Base-by-base conservation (phyloP, 192 early-diverging fungal species). In the Backusella westeae region DNA sequence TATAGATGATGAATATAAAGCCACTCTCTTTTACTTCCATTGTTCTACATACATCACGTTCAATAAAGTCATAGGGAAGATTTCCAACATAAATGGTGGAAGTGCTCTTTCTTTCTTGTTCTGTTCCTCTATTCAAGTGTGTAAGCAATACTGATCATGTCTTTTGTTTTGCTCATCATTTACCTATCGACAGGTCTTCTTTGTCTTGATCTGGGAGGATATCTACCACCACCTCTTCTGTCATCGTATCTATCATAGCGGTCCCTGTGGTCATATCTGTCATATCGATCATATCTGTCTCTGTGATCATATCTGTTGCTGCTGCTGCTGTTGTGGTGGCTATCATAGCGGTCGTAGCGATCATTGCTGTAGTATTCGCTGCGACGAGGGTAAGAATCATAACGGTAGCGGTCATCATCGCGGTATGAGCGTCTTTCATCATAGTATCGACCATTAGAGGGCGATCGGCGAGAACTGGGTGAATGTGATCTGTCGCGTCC, bases 1-100 rank as follows among this genome's bases (percentile, higher is more conserved):
- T 29, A 67, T 66, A 4, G n/a, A 66, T 66, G 17, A 12, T 38
- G 6, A 70, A 38, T 21, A 14, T 23, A 56, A 26, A 73, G 23
- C 26, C 46, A 4, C 12, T 4, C 12, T 9, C 26, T 26, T 34
- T 19, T 29, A 15, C 19, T 21, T 34, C 17, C 42, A 15, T 44
- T 17, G 42, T 44, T 17, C 46, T n/a, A 49, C 72, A 34, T 49
- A 94, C 88, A 75, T 94, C 93, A n/a, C 80, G 82, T 68, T 94
- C 92, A 35, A 81, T 84, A 75, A 88, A 94, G 65, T 80, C 83
- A 73, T 94, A 94, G 5, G 93, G 93, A 69, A 94, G 83, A 71
- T 93, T 94, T 68, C 93, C 93, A n/a, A 93, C 88, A 73, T 88
- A 94, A 15, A 94, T 74, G 10, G 89, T 90, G 56, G 82, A 88